Percentiles rank a stretch among this genome's conserved stretches.
phyloP scores from a whole-genome alignment of 257 asterid genomes.

The Fraxinus cuspidata region DNA sequence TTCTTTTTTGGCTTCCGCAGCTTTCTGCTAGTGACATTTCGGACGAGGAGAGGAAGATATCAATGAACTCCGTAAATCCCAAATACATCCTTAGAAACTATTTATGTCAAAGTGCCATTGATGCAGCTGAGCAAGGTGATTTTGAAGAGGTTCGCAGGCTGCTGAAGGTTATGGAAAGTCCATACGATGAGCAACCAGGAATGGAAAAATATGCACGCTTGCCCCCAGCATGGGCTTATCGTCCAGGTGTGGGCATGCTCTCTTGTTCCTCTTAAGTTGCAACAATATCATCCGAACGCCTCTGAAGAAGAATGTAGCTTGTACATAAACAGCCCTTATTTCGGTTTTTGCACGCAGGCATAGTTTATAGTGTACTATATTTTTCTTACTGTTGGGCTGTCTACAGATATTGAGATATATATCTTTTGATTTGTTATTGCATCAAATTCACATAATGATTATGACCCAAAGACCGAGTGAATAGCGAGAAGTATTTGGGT shows the following conservation, averaged over 20 bases:
- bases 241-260: constrained; percentile 98
- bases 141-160: constrained; percentile 75
- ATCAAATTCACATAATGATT: not conserved
- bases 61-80: constrained; percentile 88
- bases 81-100: constrained; percentile 88
- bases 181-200: constrained; percentile 92
- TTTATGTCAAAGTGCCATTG: constrained; percentile 93
- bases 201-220: constrained; percentile 95
- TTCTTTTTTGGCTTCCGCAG: constrained; percentile 35
- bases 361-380: not conserved
- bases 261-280: constrained; percentile 85
- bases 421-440: not conserved
- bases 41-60: constrained; percentile 67
- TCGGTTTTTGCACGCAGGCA: constrained; percentile 9
- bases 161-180: constrained; percentile 70
- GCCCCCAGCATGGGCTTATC: constrained; percentile 99
- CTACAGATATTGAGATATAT: not conserved
- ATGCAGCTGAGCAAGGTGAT: constrained; percentile 88
- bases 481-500: not conserved
- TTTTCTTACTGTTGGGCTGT: not conserved
- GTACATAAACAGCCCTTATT: constrained; percentile 46
- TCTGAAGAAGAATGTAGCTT: constrained; percentile 21
- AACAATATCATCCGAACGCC: constrained; percentile 5
- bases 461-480: too few relatives aligned
- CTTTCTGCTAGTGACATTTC: constrained; percentile 60